A percentile compares a stretch with the other conserved stretches of the same genome.
phyloP scores from a whole-genome alignment of 2,329 filamentous ascomycete genomes.

The Claviceps sp. region DNA sequence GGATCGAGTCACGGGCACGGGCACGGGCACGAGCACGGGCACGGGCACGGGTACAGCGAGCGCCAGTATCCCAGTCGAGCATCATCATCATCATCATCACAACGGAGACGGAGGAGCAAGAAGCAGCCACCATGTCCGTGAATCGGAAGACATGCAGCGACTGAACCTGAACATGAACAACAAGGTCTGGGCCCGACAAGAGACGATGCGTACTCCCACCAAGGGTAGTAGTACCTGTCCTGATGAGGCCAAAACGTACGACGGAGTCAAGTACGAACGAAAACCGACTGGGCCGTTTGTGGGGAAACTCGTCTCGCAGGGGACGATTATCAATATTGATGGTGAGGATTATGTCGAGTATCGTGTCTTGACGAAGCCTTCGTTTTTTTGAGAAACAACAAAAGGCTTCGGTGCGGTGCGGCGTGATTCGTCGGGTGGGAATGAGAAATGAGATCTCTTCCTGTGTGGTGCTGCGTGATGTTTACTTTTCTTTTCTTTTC shows the following conservation, averaged over 20 bases:
- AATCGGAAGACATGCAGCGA: slow-evolving; percentile 35
- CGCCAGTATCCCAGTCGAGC: slow-evolving; percentile 8
- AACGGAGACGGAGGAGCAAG: slow-evolving; percentile 15
- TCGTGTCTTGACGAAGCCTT: slow-evolving; percentile 48
- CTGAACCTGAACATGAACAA: slow-evolving; percentile 28
- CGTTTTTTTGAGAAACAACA: slow-evolving; percentile 34
- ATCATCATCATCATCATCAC: neutral
- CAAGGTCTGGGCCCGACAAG: slow-evolving; percentile 41
- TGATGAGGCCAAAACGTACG: slow-evolving; percentile 43
- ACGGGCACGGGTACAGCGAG: neutral
- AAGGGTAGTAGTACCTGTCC: slow-evolving; percentile 21
- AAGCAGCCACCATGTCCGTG: slow-evolving; percentile 22
- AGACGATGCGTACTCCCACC: slow-evolving; percentile 26
- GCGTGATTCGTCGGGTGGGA: no score
- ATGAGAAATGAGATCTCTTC: neutral
- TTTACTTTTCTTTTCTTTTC: neutral
- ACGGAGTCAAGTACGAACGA: slow-evolving; percentile 48
- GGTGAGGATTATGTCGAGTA: slow-evolving; percentile 57
- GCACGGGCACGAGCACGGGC: no score
- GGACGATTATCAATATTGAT: slow-evolving; percentile 49
- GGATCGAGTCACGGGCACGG: slow-evolving; percentile 19
- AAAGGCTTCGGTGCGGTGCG: neutral
- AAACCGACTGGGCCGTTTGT: slow-evolving; percentile 46
- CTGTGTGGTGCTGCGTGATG: neutral
- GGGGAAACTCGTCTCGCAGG: slow-evolving; percentile 49